Base-by-base conservation (phyloP, 139 green algal genomes). In the Chlamydomonas sphaeroides region DNA sequence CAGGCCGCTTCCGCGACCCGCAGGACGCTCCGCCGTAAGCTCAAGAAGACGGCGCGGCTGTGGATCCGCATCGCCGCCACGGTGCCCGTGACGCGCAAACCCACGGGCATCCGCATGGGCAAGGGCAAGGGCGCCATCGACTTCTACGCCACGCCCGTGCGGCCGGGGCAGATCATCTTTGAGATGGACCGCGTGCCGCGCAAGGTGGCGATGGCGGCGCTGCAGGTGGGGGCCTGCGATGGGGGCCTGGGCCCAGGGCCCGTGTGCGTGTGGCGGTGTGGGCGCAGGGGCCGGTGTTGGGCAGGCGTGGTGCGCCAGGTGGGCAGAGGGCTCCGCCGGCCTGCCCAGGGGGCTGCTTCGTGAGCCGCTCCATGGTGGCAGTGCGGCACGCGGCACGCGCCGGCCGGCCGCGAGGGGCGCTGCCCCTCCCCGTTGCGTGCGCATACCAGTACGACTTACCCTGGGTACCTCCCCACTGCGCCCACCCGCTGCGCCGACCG, bases 91-190 rank as follows among this genome's bases (percentile, higher is more conserved):
- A 93, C 89, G 11, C 68, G 68, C 59, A 94, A 94, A 79, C 87
- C 90, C 17, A 36, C 85, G 51, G 85, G 82, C 32, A 77, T 90
- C 14, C 90, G 90, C 57, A 94, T 94, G 90, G 90, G 90, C 49
- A 94, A 94, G 78, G 90, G 90, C 28, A 94, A 94, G 81, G 90
- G 90, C 28, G 68, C 85, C 1, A 83, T 93, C 15, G 87, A 88
- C 20, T 92, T 86, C 68, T 94, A 90, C 75, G 87, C 85, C 30
- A 86, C 81, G 14, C 61, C 82, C 14, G 86, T 94, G 38, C 62
- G 88, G 39, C 82, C 90, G n/a, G 86, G 88, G 17, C 80, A 89
- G 62, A 88, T 93, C 75, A 68, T 93, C 5, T 92, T 92, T 70
- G 90, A 92, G 80, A 87, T 93, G 76, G 90, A 93, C 71, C 76